Evolutionary conservation across 2,329 filamentous ascomycete genomes (phyloP).

Genomic region (Plenodomus lindquistii): DNA sequence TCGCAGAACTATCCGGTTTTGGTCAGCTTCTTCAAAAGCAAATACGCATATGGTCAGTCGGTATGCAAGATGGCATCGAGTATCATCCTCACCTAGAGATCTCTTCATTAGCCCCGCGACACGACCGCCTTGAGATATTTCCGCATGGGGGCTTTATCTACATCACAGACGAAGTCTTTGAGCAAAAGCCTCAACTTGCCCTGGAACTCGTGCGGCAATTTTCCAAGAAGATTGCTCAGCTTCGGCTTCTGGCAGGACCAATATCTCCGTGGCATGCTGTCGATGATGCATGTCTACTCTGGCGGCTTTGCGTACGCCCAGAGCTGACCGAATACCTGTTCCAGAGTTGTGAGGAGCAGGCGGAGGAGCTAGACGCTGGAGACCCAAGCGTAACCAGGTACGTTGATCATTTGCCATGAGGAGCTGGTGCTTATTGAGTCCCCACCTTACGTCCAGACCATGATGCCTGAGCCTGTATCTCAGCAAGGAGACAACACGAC

Average conservation of each 20-base stretch:
- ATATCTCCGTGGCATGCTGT: constrained; percentile 19
- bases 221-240: constrained; percentile 29
- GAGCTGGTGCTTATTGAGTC: no score
- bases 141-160: constrained; percentile 46
- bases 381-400: constrained; percentile 23
- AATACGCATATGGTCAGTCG: constrained; percentile 41
- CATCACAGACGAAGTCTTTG: constrained; percentile 51
- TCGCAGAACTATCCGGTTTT: constrained; percentile 38
- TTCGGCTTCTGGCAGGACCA: constrained; percentile 17
- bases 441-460: no score
- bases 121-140: constrained; percentile 41
- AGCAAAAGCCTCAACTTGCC: constrained; percentile 43
- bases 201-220: constrained; percentile 43
- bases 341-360: constrained; percentile 22
- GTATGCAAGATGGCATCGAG: constrained; percentile 24
- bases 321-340: constrained; percentile 35
- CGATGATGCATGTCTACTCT: constrained; percentile 28
- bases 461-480: no score
- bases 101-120: constrained; percentile 15
- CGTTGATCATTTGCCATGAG: not conserved
- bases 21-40: constrained; percentile 33
- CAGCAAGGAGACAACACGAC: no score
- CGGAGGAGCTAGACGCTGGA: constrained; percentile 16
- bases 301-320: constrained; percentile 39
- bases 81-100: constrained; percentile 18